Conservation (phyloP, 305 asterid species). For the Fraxinus sp. region DNA sequence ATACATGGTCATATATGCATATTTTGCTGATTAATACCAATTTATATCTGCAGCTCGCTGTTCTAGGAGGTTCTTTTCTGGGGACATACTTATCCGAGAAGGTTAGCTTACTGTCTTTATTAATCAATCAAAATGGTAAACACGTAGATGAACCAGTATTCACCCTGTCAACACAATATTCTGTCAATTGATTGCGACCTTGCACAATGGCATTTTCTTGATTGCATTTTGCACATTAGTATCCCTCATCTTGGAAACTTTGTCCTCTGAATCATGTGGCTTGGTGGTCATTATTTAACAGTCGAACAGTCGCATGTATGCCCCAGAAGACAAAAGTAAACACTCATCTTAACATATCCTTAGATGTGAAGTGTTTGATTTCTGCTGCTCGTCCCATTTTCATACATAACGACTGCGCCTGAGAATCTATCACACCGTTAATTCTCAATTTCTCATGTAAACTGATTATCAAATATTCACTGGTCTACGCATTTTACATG, state of each 20-base stretch:
- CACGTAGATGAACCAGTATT: neutral
- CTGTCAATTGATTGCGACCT: neutral
- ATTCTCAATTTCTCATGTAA: neutral
- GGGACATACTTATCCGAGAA: slow-evolving; percentile 90
- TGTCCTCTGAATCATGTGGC: neutral
- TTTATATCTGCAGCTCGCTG: slow-evolving; percentile 75
- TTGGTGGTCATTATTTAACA: neutral
- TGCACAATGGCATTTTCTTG: neutral
- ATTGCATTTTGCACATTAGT: neutral
- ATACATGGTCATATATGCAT: neutral
- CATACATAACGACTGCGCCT: neutral
- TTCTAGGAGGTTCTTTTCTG: slow-evolving; percentile 89
- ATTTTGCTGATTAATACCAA: neutral
- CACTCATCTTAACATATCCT: neutral
- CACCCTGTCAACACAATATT: neutral
- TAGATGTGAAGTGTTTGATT: neutral
- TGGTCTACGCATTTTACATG: neutral
- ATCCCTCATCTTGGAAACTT: neutral
- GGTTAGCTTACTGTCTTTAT: slow-evolving; percentile 37
- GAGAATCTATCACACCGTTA: neutral
- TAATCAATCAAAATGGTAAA: neutral
- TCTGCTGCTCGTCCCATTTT: neutral
- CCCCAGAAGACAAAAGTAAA: neutral
- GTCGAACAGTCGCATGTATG: neutral
- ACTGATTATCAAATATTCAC: neutral